Evolutionary conservation across 1,284 basidiomycete genomes (phyloP), one percentile per base, ranked within the genome.

Genomic region (Pholiota adiposa): DNA sequence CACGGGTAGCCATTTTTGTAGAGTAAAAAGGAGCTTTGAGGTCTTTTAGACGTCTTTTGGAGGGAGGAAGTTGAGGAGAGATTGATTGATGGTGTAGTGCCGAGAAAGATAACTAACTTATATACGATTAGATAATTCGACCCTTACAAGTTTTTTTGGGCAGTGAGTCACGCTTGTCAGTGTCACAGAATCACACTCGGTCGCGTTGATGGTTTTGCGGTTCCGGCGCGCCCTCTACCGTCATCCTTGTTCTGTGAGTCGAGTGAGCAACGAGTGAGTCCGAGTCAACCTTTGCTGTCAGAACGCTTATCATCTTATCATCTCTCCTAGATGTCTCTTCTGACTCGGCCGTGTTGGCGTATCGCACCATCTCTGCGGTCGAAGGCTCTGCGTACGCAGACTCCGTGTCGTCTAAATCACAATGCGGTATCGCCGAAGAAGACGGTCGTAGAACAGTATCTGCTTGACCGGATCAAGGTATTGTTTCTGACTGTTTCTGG

Each of bases 391-490:
- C 56, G 51, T 34, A 23, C 25, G 2, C 48, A 19, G 8, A 34
- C 19, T 38, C 38, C 38, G 31, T 34, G 21, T 31, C 59, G 58
- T 14, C 50, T 51, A 41, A 63, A 55, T 51, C 60, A 64, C 46
- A 36, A 38, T 41, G 55, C 55, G 31, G 41, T 58, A 18, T 21
- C 59, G 36, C 6, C 3, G 33, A 51, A 61, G 25, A 33, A 60
- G 48, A 83, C 82, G 2, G 70, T 77, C 41, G 66, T 90, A n/a
- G 88, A 90, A 64, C 85, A 85, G 66, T 75, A 92, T 43, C 76
- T 93, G 18, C 71, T 84, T 14, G 86, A 90, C 68, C 84, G 82
- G 18, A 86, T 92, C 73, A 90, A 85, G 77, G 90, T 87, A 62
- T 4, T 70, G 64, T 14, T 27, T 36, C 9, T 25, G 21, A 34